These are phyloP conservation scores for Coniosporium tulheliwenetii DNA, from an alignment of 2,329 filamentous ascomycete species.

Conservation along the genomic window DNA sequence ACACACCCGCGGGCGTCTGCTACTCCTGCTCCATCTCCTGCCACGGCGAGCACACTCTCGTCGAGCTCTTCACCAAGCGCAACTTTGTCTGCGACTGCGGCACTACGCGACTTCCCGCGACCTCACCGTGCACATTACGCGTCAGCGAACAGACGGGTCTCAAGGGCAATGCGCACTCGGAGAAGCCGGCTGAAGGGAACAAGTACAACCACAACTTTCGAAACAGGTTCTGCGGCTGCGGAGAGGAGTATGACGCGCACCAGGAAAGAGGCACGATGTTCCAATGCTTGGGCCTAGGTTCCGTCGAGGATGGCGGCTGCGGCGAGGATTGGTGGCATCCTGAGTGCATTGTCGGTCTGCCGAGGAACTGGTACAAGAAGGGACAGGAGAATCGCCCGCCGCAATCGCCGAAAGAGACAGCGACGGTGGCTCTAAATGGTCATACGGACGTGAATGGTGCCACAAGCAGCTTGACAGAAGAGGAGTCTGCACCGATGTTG, in stretches of 20 bases:
- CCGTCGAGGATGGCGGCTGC: slow-evolving; percentile 68
- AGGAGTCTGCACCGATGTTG: slow-evolving; percentile 7
- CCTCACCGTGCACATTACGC: slow-evolving; percentile 61
- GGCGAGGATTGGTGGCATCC: slow-evolving; percentile 98
- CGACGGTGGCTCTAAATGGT: slow-evolving; percentile 6
- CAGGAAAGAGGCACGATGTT: slow-evolving; percentile 96
- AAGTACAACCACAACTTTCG: slow-evolving; percentile 92
- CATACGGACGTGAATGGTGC: no score
- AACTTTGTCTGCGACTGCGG: slow-evolving; percentile 96
- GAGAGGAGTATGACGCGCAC: slow-evolving; percentile 73
- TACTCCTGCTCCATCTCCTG: slow-evolving; percentile 96
- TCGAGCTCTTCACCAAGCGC: slow-evolving; percentile 91
- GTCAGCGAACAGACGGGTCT: slow-evolving; percentile 55
- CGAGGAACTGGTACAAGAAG: slow-evolving; percentile 53
- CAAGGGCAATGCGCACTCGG: slow-evolving; percentile 63
- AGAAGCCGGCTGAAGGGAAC: slow-evolving; percentile 58
- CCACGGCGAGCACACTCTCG: slow-evolving; percentile 85
- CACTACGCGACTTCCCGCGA: slow-evolving; percentile 59
- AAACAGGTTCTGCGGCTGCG: slow-evolving; percentile 84
- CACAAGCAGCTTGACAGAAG: slow-evolving; percentile 5
- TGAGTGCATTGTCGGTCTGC: slow-evolving; percentile 72
- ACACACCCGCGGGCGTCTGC: slow-evolving; percentile 69
- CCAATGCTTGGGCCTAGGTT: slow-evolving; percentile 79
- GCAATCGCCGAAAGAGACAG: slow-evolving; percentile 7
- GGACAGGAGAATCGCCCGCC: not conserved